Evolutionary conservation across 768 basidiomycete species (phyloP).

Genomic region (Pulveroboletus frians): DNA sequence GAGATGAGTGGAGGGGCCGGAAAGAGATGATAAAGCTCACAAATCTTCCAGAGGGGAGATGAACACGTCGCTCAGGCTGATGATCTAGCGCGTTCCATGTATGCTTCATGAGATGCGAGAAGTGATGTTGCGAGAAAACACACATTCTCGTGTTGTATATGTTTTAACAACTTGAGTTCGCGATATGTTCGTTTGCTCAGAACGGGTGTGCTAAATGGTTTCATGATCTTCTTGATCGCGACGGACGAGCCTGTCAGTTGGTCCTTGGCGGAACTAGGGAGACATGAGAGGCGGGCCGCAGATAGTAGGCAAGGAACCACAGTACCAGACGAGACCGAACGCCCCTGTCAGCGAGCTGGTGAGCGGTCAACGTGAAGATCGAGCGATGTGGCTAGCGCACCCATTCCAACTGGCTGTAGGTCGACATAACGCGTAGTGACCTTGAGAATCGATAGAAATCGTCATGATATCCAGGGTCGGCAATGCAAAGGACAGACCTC

Average conservation of each 20-base stretch:
- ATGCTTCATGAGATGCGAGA: slow-evolving; percentile 5
- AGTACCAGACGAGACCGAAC: slow-evolving; percentile 96
- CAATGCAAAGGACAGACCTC: slow-evolving; percentile 51
- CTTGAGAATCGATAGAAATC: slow-evolving; percentile 38
- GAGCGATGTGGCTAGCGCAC: slow-evolving; percentile 41
- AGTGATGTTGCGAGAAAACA: slow-evolving; percentile 24
- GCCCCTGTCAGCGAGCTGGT: slow-evolving; percentile 48
- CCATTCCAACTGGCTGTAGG: slow-evolving; percentile 99
- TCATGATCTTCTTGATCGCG: slow-evolving; percentile 99
- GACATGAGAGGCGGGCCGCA: slow-evolving; percentile 8
- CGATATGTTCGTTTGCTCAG: slow-evolving; percentile 95
- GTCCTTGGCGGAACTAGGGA: slow-evolving; percentile 80
- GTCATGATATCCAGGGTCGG: slow-evolving; percentile 12
- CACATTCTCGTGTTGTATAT: slow-evolving; percentile 97
- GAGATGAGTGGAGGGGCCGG: background rate
- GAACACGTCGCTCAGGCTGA: slow-evolving; percentile 97
- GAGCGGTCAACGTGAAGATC: slow-evolving; percentile 11
- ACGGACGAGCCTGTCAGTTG: slow-evolving; percentile 91
- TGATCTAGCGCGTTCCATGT: slow-evolving; percentile 57
- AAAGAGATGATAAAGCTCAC: slow-evolving; percentile 41
- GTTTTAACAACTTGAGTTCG: slow-evolving; percentile 96
- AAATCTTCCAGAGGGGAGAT: slow-evolving; percentile 99
- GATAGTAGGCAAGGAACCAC: background rate
- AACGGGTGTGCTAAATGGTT: slow-evolving; percentile 98
- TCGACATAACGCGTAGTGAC: slow-evolving; percentile 99